Percentiles rank a stretch among this genome's conserved stretches.
phyloP scores from a whole-genome alignment of 2,329 filamentous ascomycete genomes.

The Xenoacremonium recifei region DNA sequence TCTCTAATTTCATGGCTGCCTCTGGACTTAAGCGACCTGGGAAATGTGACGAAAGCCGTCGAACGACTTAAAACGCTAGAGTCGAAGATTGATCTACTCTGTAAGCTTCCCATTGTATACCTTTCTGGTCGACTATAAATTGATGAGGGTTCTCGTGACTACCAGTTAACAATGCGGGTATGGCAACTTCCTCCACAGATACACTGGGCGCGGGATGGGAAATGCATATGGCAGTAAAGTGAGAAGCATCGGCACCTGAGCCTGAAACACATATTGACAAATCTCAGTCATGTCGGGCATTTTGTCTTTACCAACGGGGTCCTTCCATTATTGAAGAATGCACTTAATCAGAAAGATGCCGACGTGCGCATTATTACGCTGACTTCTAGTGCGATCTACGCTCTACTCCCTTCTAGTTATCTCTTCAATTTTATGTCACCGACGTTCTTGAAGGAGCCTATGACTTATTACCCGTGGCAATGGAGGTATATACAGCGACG shows the following conservation, averaged over 20 bases:
- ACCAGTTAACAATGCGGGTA: slow-evolving; percentile 25
- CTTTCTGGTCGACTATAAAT: background rate
- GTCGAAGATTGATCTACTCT: slow-evolving; percentile 23
- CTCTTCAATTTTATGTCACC: slow-evolving; percentile 18
- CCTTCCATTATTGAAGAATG: slow-evolving; percentile 24
- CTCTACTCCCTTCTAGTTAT: slow-evolving; percentile 17
- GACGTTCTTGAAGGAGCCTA: slow-evolving; percentile 3
- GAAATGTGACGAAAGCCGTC: slow-evolving; percentile 16
- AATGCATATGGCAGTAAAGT: slow-evolving; percentile 22
- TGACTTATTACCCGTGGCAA: slow-evolving; percentile 12
- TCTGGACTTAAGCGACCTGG: slow-evolving; percentile 22
- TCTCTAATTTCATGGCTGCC: slow-evolving; percentile 15
- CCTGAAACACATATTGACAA: background rate
- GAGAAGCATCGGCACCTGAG: background rate
- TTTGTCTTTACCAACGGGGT: slow-evolving; percentile 26
- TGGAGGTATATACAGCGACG: slow-evolving; percentile 6
- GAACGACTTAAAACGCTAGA: slow-evolving; percentile 18
- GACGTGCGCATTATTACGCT: slow-evolving; percentile 26
- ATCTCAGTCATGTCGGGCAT: slow-evolving; percentile 23
- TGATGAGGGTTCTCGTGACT: background rate
- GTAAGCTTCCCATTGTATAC: slow-evolving; percentile 12
- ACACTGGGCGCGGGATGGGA: slow-evolving; percentile 19
- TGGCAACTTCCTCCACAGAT: slow-evolving; percentile 7
- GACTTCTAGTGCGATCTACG: slow-evolving; percentile 14
- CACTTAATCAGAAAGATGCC: slow-evolving; percentile 8